Evolutionary conservation across 2,329 filamentous ascomycete genomes (phyloP).

Genomic region (Monascus ruber): DNA sequence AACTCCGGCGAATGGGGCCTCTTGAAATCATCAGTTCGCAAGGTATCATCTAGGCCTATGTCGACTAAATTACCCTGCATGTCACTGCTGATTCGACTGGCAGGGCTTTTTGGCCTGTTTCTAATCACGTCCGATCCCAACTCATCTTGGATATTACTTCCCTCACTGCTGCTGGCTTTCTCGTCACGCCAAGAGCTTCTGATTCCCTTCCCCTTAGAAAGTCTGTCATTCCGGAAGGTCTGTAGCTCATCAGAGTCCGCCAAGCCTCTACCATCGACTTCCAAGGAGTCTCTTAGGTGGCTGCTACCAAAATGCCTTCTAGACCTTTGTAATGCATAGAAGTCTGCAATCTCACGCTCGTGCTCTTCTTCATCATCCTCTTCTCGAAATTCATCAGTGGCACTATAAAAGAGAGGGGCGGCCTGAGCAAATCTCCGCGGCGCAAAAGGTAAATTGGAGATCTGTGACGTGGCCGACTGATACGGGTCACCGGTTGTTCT

Average conservation of each 20-base stretch:
- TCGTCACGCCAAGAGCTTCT: slow-evolving; percentile 47
- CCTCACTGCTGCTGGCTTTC: slow-evolving; percentile 26
- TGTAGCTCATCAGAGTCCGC: slow-evolving; percentile 43
- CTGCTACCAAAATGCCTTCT: slow-evolving; percentile 77
- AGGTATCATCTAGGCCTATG: slow-evolving; percentile 63
- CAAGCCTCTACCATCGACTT: slow-evolving; percentile 57
- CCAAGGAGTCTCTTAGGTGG: slow-evolving; percentile 73
- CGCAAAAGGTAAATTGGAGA: slow-evolving; percentile 66
- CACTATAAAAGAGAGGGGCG: slow-evolving; percentile 89
- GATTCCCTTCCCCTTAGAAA: slow-evolving; percentile 39
- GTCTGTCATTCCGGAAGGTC: slow-evolving; percentile 24
- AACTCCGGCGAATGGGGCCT: slow-evolving; percentile 28
- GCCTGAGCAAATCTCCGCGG: slow-evolving; percentile 65
- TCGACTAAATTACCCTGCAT: slow-evolving; percentile 67
- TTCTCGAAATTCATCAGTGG: slow-evolving; percentile 79
- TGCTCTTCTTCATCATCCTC: slow-evolving; percentile 88
- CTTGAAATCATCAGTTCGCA: slow-evolving; percentile 36
- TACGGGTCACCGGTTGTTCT: slow-evolving; percentile 63
- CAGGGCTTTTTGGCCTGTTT: slow-evolving; percentile 17
- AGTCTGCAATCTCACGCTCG: slow-evolving; percentile 83
- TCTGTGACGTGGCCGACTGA: slow-evolving; percentile 58
- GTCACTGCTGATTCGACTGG: slow-evolving; percentile 36
- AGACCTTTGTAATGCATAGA: slow-evolving; percentile 82
- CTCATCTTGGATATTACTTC: slow-evolving; percentile 26
- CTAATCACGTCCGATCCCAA: slow-evolving; percentile 24